Base-by-base conservation (phyloP, 2,329 filamentous ascomycete genomes). In the Cladosporium halotolerans region DNA sequence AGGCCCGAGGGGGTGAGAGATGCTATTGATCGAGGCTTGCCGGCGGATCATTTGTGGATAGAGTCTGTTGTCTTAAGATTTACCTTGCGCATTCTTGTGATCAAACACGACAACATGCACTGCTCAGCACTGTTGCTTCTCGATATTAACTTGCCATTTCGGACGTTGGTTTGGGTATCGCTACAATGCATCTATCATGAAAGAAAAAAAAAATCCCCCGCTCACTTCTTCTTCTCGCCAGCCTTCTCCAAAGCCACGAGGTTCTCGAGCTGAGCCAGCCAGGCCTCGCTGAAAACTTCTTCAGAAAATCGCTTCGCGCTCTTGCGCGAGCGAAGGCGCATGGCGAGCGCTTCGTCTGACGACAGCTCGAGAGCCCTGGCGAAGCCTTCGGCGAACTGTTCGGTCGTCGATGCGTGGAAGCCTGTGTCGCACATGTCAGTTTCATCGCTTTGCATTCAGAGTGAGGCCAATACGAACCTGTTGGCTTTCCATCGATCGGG, bases 241-340 rank as follows among this genome's bases (percentile, higher is more conserved):
- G 28, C 39, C 16, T 43, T 50, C 14, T 50, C 47, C 39, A 65
- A 42, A n/a, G 54, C 57, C 2, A 96, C 81, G 55, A 97, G 74
- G 62, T 78, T 81, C 64, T 86, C 83, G 76, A 95, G 81, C 69
- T 95, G 82, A 31, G 70, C 70, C 41, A 88, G 71, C 92, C 93
- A 99, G 60, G 83, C 85, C 62, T 78, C 79, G 1, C 80, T 84
- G 73, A 99, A 99, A 55, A 86, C 87, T 62, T 86, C 84, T 65
- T 96, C 92, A 0, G 88, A 91, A 66, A 99, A 99, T 44, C 93
- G 77, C 70, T 82, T 80, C 1, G 91, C 88, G 5, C 89, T 95
- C 62, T 80, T 75, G 36, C 90, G 79, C 0, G 93, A 92, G 54
- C 92, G 77, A 32, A 78, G 70, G 18, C 93, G 80, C 76, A 96